Conservation (phyloP, 176 grass and related monocot species). For the Eremochloa ophiuroides region DNA sequence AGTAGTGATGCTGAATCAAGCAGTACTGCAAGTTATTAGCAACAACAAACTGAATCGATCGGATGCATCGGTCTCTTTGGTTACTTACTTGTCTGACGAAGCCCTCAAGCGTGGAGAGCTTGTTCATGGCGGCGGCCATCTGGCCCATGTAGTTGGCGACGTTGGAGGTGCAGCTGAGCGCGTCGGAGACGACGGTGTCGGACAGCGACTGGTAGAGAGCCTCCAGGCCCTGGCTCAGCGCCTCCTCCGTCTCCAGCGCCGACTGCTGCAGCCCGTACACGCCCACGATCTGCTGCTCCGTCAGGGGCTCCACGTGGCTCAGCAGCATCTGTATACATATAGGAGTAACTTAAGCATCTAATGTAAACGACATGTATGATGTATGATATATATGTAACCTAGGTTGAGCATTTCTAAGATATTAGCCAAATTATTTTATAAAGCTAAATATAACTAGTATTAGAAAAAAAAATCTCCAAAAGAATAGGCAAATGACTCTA, state of each 20-base stretch:
- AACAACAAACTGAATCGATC: background rate
- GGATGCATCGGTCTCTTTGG: background rate
- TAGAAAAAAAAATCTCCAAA: no score
- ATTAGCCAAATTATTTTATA: no score
- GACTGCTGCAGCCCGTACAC: conserved; percentile 83
- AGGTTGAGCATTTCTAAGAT: no score
- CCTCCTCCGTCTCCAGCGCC: conserved; percentile 83
- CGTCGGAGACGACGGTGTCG: conserved; percentile 69
- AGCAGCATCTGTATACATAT: conserved; percentile 52
- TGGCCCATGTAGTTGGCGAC: conserved; percentile 91
- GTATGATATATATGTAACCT: background rate
- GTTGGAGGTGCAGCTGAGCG: conserved; percentile 67
- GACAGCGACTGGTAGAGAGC: conserved; percentile 79
- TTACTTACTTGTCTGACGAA: conserved; percentile 71
- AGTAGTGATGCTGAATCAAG: background rate
- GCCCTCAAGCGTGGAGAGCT: conserved; percentile 76
- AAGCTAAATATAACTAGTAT: no score
- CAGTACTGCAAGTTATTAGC: no score
- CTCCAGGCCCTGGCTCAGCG: conserved; percentile 80
- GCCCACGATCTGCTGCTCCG: conserved; percentile 79
- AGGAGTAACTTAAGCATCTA: background rate
- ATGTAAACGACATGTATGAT: background rate
- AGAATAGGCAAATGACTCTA: no score
- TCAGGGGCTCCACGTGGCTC: conserved; percentile 66
- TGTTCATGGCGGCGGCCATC: conserved; percentile 80